A percentile compares a stretch with the other conserved stretches of the same genome.
These are phyloP conservation scores for Metschnikowia lochheadii DNA, from an alignment of 805 yeast species.

Conservation along the genomic window DNA sequence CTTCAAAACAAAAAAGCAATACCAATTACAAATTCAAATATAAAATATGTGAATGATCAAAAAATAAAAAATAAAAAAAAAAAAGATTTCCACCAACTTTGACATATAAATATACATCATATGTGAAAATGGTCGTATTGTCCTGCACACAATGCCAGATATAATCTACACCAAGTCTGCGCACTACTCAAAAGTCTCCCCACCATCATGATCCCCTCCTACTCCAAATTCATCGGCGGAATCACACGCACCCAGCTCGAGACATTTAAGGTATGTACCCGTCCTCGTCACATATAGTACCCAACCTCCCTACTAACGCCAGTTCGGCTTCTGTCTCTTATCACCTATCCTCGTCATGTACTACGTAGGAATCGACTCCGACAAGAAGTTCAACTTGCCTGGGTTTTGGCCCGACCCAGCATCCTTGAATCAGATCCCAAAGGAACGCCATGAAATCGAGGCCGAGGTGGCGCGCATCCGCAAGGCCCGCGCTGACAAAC, in stretches of 20 bases:
- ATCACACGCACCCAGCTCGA: slow-evolving; percentile 43
- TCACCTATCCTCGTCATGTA: slow-evolving; percentile 92
- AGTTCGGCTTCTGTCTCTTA: slow-evolving; percentile 79
- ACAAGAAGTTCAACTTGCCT: slow-evolving; percentile 80
- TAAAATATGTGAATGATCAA: no score
- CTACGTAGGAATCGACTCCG: slow-evolving; percentile 88
- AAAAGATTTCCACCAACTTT: no score
- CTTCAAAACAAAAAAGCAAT: no score
- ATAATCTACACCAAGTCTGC: not conserved
- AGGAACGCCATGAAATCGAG: slow-evolving; percentile 86
- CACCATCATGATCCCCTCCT: slow-evolving; percentile 13
- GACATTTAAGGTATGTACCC: slow-evolving; percentile 37
- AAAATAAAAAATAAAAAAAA: no score
- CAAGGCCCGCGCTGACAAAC: slow-evolving; percentile 67
- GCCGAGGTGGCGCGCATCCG: slow-evolving; percentile 88
- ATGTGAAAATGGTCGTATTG: no score
- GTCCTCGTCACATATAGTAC: no score
- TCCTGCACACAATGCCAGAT: no score
- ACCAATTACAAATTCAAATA: no score
- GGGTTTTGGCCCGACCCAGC: slow-evolving; percentile 98
- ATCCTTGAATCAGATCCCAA: slow-evolving; percentile 85
- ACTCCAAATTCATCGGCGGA: slow-evolving; percentile 32
- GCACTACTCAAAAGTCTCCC: not conserved
- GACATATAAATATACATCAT: no score
- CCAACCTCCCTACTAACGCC: slow-evolving; percentile 6